phyloP scores from a whole-genome alignment of 2,329 filamentous ascomycete genomes.

The Lecanosticta acicola region DNA sequence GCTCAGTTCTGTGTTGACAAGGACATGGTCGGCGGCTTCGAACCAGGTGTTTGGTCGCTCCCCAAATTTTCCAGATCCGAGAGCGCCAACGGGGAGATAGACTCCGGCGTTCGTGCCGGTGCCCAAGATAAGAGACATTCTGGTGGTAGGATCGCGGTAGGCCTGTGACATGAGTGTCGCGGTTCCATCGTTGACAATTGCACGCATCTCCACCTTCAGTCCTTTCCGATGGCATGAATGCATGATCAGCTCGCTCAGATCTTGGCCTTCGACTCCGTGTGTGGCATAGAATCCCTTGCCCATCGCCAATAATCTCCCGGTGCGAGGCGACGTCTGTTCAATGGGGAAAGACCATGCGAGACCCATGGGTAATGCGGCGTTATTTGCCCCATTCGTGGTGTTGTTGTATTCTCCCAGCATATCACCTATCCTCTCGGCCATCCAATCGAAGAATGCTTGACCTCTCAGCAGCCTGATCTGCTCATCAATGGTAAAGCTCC shows the following conservation, averaged over 20 bases:
- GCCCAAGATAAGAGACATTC: slow-evolving; percentile 59
- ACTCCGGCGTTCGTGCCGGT: slow-evolving; percentile 62
- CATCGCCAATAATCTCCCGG: slow-evolving; percentile 55
- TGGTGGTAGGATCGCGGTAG: slow-evolving; percentile 55
- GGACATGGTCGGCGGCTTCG: slow-evolving; percentile 53
- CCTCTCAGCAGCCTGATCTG: slow-evolving; percentile 51
- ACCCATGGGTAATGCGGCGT: slow-evolving; percentile 50
- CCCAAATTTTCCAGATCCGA: slow-evolving; percentile 53
- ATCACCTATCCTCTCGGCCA: slow-evolving; percentile 54
- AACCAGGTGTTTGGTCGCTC: slow-evolving; percentile 51
- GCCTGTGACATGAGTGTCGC: slow-evolving; percentile 58
- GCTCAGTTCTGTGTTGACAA: slow-evolving; percentile 61
- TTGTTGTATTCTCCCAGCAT: slow-evolving; percentile 45
- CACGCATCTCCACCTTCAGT: slow-evolving; percentile 55
- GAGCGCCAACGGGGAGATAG: slow-evolving; percentile 51
- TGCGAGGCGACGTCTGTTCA: slow-evolving; percentile 56
- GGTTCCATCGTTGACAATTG: slow-evolving; percentile 60
- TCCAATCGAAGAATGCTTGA: slow-evolving; percentile 60
- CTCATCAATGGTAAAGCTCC: slow-evolving; percentile 53
- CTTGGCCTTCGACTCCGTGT: slow-evolving; percentile 53
- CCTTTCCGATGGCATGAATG: slow-evolving; percentile 49
- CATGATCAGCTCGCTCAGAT: slow-evolving; percentile 56
- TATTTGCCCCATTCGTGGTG: slow-evolving; percentile 25
- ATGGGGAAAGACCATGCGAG: slow-evolving; percentile 63
- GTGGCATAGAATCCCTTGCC: slow-evolving; percentile 61